Percentiles rank a stretch among this genome's conserved stretches.
Evolutionary conservation across 495 filamentous ascomycete species (phyloP).

Genomic region (Penicillium turbatum): DNA sequence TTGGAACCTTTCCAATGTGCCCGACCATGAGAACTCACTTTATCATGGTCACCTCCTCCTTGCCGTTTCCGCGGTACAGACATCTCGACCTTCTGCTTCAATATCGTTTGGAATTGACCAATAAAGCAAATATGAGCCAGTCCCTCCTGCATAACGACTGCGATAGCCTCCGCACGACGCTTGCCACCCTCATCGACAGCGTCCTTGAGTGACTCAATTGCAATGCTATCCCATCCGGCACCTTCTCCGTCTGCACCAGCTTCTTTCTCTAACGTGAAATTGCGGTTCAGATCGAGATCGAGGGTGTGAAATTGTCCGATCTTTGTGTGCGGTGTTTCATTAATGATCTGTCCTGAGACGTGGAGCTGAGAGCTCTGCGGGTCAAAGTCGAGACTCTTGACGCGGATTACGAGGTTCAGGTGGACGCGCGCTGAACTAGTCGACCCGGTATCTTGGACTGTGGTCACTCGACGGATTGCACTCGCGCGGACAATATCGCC

Average conservation of each 20-base stretch:
- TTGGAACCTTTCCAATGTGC: not conserved
- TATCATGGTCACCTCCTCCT: slow-evolving; percentile 60
- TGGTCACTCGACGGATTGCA: slow-evolving; percentile 75
- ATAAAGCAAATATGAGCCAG: slow-evolving; percentile 91
- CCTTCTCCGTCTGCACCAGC: slow-evolving; percentile 39
- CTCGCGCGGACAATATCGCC: slow-evolving; percentile 76
- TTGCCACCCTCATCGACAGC: slow-evolving; percentile 70
- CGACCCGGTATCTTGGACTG: slow-evolving; percentile 64
- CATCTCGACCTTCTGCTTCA: slow-evolving; percentile 83
- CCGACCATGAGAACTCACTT: slow-evolving; percentile 31
- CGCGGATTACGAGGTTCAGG: slow-evolving; percentile 71
- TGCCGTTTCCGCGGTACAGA: slow-evolving; percentile 75
- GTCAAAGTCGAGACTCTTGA: slow-evolving; percentile 87
- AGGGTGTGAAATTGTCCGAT: slow-evolving; percentile 87
- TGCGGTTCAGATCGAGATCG: slow-evolving; percentile 79
- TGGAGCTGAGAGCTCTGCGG: slow-evolving; percentile 77
- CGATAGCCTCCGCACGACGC: slow-evolving; percentile 67
- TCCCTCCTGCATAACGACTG: slow-evolving; percentile 92
- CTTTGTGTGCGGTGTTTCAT: slow-evolving; percentile 79
- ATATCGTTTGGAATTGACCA: slow-evolving; percentile 82
- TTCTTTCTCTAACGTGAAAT: slow-evolving; percentile 78
- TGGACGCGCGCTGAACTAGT: slow-evolving; percentile 71
- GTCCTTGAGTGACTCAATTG: slow-evolving; percentile 71
- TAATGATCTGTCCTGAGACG: slow-evolving; percentile 73
- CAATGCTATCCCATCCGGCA: slow-evolving; percentile 88